Base-by-base conservation (phyloP, 148 eudicot species). In the Spergularia marina region DNA sequence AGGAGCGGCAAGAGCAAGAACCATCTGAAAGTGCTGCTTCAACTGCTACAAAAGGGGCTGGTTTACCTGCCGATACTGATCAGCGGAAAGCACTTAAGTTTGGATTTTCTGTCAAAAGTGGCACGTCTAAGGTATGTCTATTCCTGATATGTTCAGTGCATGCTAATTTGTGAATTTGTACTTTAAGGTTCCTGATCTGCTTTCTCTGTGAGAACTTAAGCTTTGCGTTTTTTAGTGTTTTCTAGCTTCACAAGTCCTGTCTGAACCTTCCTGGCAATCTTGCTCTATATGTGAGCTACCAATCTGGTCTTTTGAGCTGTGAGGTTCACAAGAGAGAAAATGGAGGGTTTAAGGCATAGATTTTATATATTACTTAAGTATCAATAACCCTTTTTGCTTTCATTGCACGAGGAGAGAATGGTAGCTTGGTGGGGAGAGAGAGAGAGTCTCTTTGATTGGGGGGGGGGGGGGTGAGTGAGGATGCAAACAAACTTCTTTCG, bases 31-130 rank as follows among this genome's bases (percentile, higher is more conserved):
- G 69, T 59, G 58, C 83, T 55, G 82, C 71, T 67, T 76, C 90
- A 7, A 58, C 79, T 59, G 76, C 80, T 59, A 40, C 77, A 41
- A 84, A 72, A 81, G 86, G 81, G 73, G 89, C 80, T 73, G 83
- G 83, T 73, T 71, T 75, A 56, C 83, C 90, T 78, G 86, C 76
- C 23, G 96, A 91, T 65, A 91, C 81, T 73, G 98, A 91, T 80
- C 96, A 89, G 76, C 79, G 97, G 60, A 94, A 94, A 85, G 77
- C 91, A 40, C 77, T 94, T 68, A 91, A 90, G 82, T 94, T 94
- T 71, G 97, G 98, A 21, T 94, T 94, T 85, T 87, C 98, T 40
- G 83, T 88, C 51, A 94, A 92, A 84, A 81, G 86, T 80, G 85
- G 89, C 80, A 76, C 84, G 62, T 83, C 91, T 74, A 94, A 89